Base-by-base conservation (phyloP, 2,329 filamentous ascomycete genomes). In the Colletotrichum tofieldiae region DNA sequence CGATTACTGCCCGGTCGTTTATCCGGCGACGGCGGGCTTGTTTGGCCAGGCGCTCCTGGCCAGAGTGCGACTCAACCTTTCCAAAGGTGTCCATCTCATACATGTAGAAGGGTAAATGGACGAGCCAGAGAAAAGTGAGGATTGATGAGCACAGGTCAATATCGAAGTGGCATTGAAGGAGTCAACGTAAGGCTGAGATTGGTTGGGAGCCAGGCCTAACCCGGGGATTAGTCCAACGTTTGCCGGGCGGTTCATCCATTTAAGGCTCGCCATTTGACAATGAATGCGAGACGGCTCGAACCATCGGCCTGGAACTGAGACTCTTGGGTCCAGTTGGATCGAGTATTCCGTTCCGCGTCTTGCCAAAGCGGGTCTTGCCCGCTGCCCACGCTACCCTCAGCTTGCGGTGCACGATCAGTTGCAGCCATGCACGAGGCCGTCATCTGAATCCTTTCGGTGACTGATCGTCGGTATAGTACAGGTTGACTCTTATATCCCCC, bases 1-100 rank as follows among this genome's bases (percentile, higher is more conserved):
- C 82, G 29, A 84, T 83, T 49, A 83, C 75, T 9, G 79, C 79
- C 39, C 79, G 77, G 60, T 79, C 78, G 54, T 82, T 82, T 32
- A 77, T 74, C 20, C 77, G 78, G 65, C 81, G 77, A 55, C 74
- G 77, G 14, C 75, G 69, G 2, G 77, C 76, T 59, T 81, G 78
- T 18, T 71, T 69, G 14, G 71, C 63, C 45, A 77, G 65, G 12
- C 73, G 64, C 16, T 77, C 75, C 32, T 75, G 65, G 26, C 56
- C 64, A n/a, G 70, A 60, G 29, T 66, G 64, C 32, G 66, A 72
- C 54, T 76, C 76, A 23, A 65, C 62, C 35, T 62, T 35, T 39
- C 69, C 55, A 32, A 68, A n/a, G 1, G 68, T 29, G 35, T 68
- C 71, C n/a, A 45, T 56, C 43, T 63, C 62, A 49, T 65, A 35